These are phyloP conservation scores for Albizia julibrissin DNA, from an alignment of 306 rosid genomes.

Conservation along the genomic window DNA sequence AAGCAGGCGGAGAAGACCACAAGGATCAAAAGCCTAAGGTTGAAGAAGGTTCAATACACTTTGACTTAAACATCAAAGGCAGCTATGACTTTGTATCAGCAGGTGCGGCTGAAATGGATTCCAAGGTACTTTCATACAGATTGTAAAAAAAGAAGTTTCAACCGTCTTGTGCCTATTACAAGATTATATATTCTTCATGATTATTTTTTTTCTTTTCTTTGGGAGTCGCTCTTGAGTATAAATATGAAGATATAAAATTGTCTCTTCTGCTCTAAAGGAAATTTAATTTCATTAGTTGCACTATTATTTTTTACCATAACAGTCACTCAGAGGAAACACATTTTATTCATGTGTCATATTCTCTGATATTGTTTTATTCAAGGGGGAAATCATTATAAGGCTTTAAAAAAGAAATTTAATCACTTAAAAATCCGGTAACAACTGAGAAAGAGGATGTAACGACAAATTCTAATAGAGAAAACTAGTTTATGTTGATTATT, in stretches of 20 bases:
- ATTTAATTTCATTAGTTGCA: neutral
- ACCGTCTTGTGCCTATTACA: neutral
- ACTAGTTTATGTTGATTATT: too few relatives aligned
- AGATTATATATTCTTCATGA: conserved; percentile 8
- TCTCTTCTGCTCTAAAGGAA: neutral
- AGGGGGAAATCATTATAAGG: neutral
- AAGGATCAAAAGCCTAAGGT: conserved; percentile 51
- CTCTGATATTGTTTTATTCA: neutral
- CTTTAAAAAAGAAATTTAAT: too few relatives aligned
- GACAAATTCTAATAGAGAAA: too few relatives aligned
- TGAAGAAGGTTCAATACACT: conserved; percentile 43
- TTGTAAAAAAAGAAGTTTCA: conserved; percentile 35
- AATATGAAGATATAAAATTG: neutral
- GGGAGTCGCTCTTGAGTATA: neutral
- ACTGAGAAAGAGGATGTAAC: too few relatives aligned
- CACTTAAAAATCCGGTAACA: too few relatives aligned
- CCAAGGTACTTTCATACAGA: conserved; percentile 55
- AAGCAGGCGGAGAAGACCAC: conserved; percentile 41
- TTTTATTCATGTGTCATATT: neutral
- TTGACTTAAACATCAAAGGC: conserved; percentile 78
- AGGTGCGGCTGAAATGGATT: conserved; percentile 57
- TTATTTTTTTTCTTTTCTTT: neutral
- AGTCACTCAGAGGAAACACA: neutral
- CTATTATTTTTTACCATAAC: neutral
- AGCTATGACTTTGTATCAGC: conserved; percentile 59